A percentile compares a stretch with the other conserved stretches of the same genome.
Conservation (phyloP, 2,329 filamentous ascomycete species). For the Xylariaceae sp. region DNA sequence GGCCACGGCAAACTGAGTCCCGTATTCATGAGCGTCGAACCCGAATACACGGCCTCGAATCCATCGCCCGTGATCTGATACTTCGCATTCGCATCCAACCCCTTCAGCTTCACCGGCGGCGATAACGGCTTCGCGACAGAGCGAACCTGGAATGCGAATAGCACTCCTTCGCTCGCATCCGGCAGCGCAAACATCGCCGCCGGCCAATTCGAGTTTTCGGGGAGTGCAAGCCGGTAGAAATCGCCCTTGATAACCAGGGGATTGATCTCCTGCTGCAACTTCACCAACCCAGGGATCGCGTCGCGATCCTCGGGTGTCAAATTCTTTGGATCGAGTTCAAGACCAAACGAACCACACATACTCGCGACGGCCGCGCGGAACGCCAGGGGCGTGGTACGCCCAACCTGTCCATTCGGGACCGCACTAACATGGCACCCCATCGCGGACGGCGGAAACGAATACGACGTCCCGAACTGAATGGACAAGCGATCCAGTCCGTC, state of each 20-base stretch:
- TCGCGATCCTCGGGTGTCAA: constrained; percentile 47
- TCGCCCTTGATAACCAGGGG: constrained; percentile 54
- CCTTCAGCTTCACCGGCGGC: constrained; percentile 50
- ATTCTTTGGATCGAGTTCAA: constrained; percentile 55
- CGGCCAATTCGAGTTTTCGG: constrained; percentile 57
- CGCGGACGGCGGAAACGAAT: constrained; percentile 56
- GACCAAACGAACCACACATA: constrained; percentile 63
- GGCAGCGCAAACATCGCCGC: constrained; percentile 54
- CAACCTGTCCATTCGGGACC: constrained; percentile 54
- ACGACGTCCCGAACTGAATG: constrained; percentile 60
- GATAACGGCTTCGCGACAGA: constrained; percentile 48
- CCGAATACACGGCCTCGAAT: constrained; percentile 45
- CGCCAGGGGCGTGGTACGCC: constrained; percentile 49
- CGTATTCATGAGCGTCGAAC: constrained; percentile 57
- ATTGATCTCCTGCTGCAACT: constrained; percentile 50
- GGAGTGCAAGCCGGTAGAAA: constrained; percentile 54
- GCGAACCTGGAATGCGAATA: constrained; percentile 58
- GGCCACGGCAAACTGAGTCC: constrained; percentile 49
- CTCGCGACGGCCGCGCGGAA: constrained; percentile 63
- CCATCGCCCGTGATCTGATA: constrained; percentile 43
- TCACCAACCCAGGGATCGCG: constrained; percentile 50
- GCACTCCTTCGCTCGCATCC: constrained; percentile 44
- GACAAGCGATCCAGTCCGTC: constrained; percentile 56
- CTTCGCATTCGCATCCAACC: constrained; percentile 48
- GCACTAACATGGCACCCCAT: constrained; percentile 63